phyloP scores from a whole-genome alignment of 495 filamentous ascomycete genomes.

The Pyrenopolyporus hunteri region DNA sequence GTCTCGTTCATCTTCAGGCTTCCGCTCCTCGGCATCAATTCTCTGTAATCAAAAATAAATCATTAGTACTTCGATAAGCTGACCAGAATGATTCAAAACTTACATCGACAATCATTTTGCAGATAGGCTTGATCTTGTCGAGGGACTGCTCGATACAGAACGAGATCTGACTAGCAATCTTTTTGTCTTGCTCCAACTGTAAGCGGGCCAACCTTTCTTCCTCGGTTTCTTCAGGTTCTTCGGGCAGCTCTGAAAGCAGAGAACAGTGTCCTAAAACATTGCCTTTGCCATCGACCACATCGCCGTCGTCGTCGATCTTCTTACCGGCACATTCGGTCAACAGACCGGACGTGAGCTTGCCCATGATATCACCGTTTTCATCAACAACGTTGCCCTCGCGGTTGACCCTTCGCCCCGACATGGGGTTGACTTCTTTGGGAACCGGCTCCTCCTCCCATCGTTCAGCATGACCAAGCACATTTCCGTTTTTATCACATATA shows the following conservation, averaged over 20 bases:
- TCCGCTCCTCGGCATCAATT: slow-evolving; percentile 80
- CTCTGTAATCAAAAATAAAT: slow-evolving; percentile 51
- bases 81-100: slow-evolving; percentile 27
- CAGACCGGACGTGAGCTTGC: slow-evolving; percentile 77
- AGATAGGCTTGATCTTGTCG: slow-evolving; percentile 82
- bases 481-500: slow-evolving; percentile 80
- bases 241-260: slow-evolving; percentile 75
- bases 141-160: slow-evolving; percentile 77
- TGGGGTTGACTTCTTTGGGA: slow-evolving; percentile 61
- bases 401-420: slow-evolving; percentile 80
- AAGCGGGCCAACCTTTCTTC: slow-evolving; percentile 61
- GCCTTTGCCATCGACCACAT: slow-evolving; percentile 82
- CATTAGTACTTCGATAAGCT: neutral
- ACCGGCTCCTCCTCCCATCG: slow-evolving; percentile 82
- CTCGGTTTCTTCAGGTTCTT: slow-evolving; percentile 52
- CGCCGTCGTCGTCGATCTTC: slow-evolving; percentile 84
- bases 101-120: slow-evolving; percentile 87
- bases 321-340: slow-evolving; percentile 73
- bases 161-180: slow-evolving; percentile 80
- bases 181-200: slow-evolving; percentile 68
- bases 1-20: slow-evolving; percentile 88
- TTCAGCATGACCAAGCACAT: slow-evolving; percentile 79
- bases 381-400: slow-evolving; percentile 83
- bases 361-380: slow-evolving; percentile 79
- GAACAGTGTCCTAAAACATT: slow-evolving; percentile 81